Conservation (phyloP, 2,329 filamentous ascomycete species). For the Colletotrichum limetticola region DNA sequence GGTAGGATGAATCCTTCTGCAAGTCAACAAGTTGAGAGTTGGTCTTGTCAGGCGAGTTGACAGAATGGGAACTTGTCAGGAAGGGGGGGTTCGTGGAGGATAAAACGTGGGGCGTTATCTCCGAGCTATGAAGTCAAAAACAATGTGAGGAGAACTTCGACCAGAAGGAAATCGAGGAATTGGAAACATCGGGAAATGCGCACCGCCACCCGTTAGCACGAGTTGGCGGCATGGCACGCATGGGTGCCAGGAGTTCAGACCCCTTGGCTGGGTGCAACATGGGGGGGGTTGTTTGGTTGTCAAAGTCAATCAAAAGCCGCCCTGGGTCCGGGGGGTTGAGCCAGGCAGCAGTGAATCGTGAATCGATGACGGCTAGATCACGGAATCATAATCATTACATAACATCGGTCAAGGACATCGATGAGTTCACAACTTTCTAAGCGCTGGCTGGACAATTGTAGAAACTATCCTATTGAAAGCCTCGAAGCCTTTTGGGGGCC, state of each 20-base stretch:
- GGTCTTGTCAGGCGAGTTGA: neutral
- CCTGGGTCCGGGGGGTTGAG: neutral
- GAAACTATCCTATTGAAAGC: neutral
- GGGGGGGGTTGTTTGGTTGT: neutral
- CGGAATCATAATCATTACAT: neutral
- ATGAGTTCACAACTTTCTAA: neutral
- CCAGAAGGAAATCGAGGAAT: neutral
- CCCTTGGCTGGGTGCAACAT: constrained; percentile 2
- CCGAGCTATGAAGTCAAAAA: neutral
- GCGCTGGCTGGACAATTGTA: neutral
- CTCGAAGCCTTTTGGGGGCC: no score
- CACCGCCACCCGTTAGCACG: neutral
- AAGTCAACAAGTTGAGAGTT: neutral
- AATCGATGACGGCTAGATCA: constrained; percentile 29
- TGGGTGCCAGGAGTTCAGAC: neutral
- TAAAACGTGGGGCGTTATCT: neutral
- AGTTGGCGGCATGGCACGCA: neutral
- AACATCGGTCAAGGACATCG: neutral
- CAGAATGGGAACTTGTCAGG: neutral
- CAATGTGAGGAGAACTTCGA: neutral
- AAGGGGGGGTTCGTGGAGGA: neutral
- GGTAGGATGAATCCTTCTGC: neutral
- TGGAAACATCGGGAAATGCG: neutral
- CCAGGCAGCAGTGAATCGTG: constrained; percentile 1
- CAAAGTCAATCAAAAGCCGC: neutral